Base-by-base conservation (phyloP, 441 rosid genomes). In the Syzygium malaccense region DNA sequence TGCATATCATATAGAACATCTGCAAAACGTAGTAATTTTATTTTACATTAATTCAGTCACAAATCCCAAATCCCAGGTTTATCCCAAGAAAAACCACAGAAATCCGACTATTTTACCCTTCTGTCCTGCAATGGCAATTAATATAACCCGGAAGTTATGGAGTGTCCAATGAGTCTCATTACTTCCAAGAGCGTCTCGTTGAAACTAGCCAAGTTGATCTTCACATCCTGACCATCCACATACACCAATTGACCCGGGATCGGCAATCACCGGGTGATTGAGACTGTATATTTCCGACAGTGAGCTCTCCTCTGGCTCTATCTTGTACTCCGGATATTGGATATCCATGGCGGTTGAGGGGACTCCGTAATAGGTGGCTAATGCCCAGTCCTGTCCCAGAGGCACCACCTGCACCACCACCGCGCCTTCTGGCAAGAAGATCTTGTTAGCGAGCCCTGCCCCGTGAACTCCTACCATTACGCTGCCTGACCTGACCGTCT, bases 391-490 rank as follows among this genome's bases (percentile, higher is more conserved):
- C 41, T 75, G 55, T 51, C 89, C 91, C 68, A 91, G 71, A 19
- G 90, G 91, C 90, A 91, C 90, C 88, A 91, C 90, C 88, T 91
- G 92, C 83, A 92, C 86, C 86, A 79, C 41, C 57, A 92, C 92
- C 9, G 91, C 92, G 3, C 90, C 88, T 1, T 55, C 84, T 3
- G 92, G 89, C 89, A 90, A 86, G 87, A 92, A 89, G 45, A 91
- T 33, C 86, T 89, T 92, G 23, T 89, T 92, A 7, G 94, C 78
- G 55, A 92, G 89, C 51, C 94, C 94, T 28, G 92, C 94, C 55
- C 90, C 94, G 37, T 92, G 92, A 80, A 86, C 91, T 26, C 92
- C 93, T 13, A 92, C 90, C 86, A 89, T 86, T 14, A 92, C 90
- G 28, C 89, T 89, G 49, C 92, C 89, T 0, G 91, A 88, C 66